Evolutionary conservation across 805 yeast genomes (phyloP).

Genomic region (Kodamaea laetipori): DNA sequence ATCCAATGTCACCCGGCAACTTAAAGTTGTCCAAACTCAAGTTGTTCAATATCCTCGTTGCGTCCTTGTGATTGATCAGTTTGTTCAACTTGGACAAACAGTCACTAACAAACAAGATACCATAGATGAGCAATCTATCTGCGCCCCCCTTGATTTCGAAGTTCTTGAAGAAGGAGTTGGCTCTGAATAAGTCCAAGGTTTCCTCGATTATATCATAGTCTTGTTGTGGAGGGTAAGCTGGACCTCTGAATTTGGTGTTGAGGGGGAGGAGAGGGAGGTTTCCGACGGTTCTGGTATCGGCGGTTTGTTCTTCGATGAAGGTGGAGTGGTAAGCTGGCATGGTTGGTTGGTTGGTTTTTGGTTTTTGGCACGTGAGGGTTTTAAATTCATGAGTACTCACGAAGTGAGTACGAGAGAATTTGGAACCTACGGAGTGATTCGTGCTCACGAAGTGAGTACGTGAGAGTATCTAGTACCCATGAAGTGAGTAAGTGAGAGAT

Average conservation of each 20-base stretch:
- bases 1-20: slow-evolving; percentile 93
- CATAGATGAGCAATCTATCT: slow-evolving; percentile 90
- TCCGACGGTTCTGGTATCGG: slow-evolving; percentile 64
- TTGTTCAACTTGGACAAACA: slow-evolving; percentile 67
- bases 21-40: slow-evolving; percentile 84
- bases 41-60: slow-evolving; percentile 71
- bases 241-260: slow-evolving; percentile 84
- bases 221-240: slow-evolving; percentile 74
- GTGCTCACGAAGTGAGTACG: too few relatives aligned
- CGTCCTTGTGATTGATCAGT: slow-evolving; percentile 55
- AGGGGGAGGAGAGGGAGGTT: slow-evolving; percentile 85
- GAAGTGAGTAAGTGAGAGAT: too few relatives aligned
- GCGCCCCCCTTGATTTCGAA: slow-evolving; percentile 96
- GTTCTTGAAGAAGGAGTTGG: slow-evolving; percentile 94
- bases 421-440: too few relatives aligned
- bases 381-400: too few relatives aligned
- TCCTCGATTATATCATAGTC: slow-evolving; percentile 92
- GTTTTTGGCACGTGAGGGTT: too few relatives aligned
- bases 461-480: too few relatives aligned
- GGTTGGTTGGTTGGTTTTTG: background rate
- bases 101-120: slow-evolving; percentile 85
- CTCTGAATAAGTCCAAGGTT: slow-evolving; percentile 85
- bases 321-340: slow-evolving; percentile 81
- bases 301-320: slow-evolving; percentile 62
- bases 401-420: too few relatives aligned